phyloP scores from a whole-genome alignment of 148 eudicot species.

The Polygonum aviculare region DNA sequence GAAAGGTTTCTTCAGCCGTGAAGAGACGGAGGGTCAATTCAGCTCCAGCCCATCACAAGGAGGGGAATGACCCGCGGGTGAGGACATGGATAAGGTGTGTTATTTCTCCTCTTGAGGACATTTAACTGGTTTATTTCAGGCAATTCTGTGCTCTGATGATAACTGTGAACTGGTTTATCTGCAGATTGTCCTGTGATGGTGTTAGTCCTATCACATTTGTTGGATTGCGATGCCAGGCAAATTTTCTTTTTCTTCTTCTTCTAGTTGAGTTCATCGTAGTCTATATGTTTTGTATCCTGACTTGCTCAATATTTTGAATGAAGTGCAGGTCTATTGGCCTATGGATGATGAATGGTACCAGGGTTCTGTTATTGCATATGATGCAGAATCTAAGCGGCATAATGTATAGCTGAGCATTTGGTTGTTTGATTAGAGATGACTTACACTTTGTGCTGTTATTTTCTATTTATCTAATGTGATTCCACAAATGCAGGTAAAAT shows the following conservation, averaged over 20 bases:
- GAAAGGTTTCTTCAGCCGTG: conserved; percentile 6
- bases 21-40: conserved; percentile 23
- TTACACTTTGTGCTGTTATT: conserved; percentile 3
- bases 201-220: conserved; percentile 55
- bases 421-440: background rate
- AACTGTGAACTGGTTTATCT: conserved; percentile 11
- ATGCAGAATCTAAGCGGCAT: conserved; percentile 42
- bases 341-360: conserved; percentile 82
- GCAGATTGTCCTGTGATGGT: conserved; percentile 63
- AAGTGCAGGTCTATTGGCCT: conserved; percentile 87
- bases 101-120: background rate
- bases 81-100: conserved; percentile 54
- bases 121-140: background rate
- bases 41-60: conserved; percentile 13
- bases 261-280: background rate
- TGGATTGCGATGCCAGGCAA: conserved; percentile 83
- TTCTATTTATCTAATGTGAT: background rate
- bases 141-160: background rate
- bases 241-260: conserved; percentile 13
- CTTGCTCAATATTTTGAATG: background rate
- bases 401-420: conserved; percentile 35
- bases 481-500: conserved; percentile 44
- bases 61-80: conserved; percentile 15
- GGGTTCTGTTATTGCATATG: conserved; percentile 45
- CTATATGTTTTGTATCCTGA: background rate